Base-by-base conservation (phyloP, 2,329 filamentous ascomycete species). In the Botrytis galanthina region DNA sequence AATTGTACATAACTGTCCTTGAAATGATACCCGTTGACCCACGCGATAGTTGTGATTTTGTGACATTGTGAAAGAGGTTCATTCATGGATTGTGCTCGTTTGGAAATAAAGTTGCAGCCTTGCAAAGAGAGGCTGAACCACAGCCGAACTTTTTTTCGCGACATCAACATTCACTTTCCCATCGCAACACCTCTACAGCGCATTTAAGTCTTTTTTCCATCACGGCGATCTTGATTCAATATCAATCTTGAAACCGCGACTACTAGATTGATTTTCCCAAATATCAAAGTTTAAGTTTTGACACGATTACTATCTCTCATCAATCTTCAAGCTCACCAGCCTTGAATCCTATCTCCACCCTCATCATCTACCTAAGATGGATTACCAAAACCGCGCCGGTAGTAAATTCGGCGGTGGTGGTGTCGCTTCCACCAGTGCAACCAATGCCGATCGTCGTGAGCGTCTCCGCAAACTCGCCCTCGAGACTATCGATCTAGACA, bases 401-500 rank as follows among this genome's bases (percentile, higher is more conserved):
- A 97, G 94, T 83, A 98, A 98, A 83, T 98, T 98, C 83, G 96
- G 96, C 82, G 96, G 96, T 81, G 96, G 96, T 80, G 96, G 96
- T 83, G 95, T 98, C 79, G 96, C 96, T 82, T 98, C 95, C 9
- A 90, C 94, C 81, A 95, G 92, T 80, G 93, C 94, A 74, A 97
- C 94, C 76, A 98, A 98, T 84, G 95, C 96, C 77, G 96, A 98
- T 88, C 94, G 96, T 74, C 93, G 96, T 82, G 96, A 99, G 84
- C 95, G 96, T 76, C 92, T 99, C 57, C 94, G 95, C 83, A 98
- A 98, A 86, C 94, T 99, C 81, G 96, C 96, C 74, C 93, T 99
- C 81, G 96, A 99, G 85, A 97, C 94, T 73, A 99, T 99, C 87
- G 95, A 98, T 86, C 93, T 98, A 76, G 96, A 98, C 85, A 98